These are phyloP conservation scores for Meripilus lineatus DNA, from an alignment of 1,284 basidiomycete species.

Conservation along the genomic window DNA sequence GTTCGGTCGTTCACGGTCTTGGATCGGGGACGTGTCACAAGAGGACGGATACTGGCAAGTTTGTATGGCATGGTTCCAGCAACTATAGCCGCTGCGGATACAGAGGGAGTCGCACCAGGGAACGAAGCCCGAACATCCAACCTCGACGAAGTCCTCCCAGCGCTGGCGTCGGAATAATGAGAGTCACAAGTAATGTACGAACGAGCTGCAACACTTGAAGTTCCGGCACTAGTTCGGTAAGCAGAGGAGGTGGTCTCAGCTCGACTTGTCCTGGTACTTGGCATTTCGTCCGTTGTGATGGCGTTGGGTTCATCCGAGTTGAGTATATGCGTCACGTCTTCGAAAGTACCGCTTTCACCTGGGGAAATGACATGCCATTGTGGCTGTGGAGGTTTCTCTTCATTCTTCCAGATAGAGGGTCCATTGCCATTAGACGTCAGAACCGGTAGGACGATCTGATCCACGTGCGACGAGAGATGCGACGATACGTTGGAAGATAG, in stretches of 20 bases:
- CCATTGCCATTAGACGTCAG: not conserved
- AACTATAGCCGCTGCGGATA: too few species aligned
- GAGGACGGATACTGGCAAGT: not conserved
- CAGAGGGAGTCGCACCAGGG: not conserved
- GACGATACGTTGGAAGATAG: not conserved
- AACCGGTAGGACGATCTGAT: not conserved
- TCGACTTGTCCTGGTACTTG: too few species aligned
- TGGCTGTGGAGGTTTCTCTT: not conserved
- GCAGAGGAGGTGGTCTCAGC: too few species aligned
- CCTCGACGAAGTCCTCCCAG: conserved; percentile 7
- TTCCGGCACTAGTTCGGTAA: conserved; percentile 24
- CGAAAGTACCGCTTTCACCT: conserved; percentile 18
- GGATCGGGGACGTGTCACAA: conserved; percentile 9
- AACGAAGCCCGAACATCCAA: too few species aligned
- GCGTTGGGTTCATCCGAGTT: conserved; percentile 8
- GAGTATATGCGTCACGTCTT: conserved; percentile 25
- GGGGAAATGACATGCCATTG: conserved; percentile 12
- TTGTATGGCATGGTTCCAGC: too few species aligned
- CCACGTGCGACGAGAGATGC: not conserved
- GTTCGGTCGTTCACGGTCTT: conserved; percentile 10
- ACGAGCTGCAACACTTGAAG: conserved; percentile 21
- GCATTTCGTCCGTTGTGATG: too few species aligned
- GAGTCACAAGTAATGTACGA: conserved; percentile 29
- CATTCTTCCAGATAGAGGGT: not conserved
- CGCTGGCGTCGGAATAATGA: conserved; percentile 23